Conservation (phyloP, 495 filamentous ascomycete genomes). For the Aspergillus affinis region DNA sequence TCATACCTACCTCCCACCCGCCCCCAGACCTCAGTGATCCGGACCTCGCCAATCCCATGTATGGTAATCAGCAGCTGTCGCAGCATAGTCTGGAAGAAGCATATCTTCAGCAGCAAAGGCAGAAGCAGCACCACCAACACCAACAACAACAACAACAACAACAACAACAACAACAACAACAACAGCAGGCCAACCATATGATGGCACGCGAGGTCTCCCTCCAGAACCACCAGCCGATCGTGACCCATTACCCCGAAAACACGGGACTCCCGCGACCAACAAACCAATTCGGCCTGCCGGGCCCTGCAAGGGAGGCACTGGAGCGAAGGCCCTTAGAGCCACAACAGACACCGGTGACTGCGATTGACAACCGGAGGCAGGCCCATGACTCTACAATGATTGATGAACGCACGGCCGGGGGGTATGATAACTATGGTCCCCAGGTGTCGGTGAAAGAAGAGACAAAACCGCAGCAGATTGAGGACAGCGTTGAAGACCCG, state of each 20-base stretch:
- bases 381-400: slow-evolving; percentile 36
- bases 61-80: slow-evolving; percentile 45
- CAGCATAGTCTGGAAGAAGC: slow-evolving; percentile 52
- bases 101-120: slow-evolving; percentile 47
- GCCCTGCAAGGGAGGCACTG: slow-evolving; percentile 28
- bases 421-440: slow-evolving; percentile 55
- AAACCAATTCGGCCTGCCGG: slow-evolving; percentile 31
- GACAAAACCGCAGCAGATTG: slow-evolving; percentile 25
- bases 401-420: slow-evolving; percentile 57
- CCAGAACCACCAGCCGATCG: slow-evolving; percentile 47
- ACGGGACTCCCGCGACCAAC: slow-evolving; percentile 31
- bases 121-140: slow-evolving; percentile 41
- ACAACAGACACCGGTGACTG: slow-evolving; percentile 37
- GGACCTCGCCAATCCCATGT: slow-evolving; percentile 48
- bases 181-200: slow-evolving; percentile 47
- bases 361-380: slow-evolving; percentile 40
- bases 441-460: slow-evolving; percentile 43
- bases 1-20: slow-evolving; percentile 50
- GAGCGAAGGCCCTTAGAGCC: slow-evolving; percentile 41
- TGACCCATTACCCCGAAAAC: slow-evolving; percentile 46
- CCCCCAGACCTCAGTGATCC: slow-evolving; percentile 46
- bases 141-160: slow-evolving; percentile 46
- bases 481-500: slow-evolving; percentile 53
- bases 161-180: slow-evolving; percentile 43
- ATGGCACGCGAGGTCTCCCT: slow-evolving; percentile 46